Evolutionary conservation across 371 early-diverging fungal species (phyloP).

Genomic region (Batrachochytrium dendrobatidis): DNA sequence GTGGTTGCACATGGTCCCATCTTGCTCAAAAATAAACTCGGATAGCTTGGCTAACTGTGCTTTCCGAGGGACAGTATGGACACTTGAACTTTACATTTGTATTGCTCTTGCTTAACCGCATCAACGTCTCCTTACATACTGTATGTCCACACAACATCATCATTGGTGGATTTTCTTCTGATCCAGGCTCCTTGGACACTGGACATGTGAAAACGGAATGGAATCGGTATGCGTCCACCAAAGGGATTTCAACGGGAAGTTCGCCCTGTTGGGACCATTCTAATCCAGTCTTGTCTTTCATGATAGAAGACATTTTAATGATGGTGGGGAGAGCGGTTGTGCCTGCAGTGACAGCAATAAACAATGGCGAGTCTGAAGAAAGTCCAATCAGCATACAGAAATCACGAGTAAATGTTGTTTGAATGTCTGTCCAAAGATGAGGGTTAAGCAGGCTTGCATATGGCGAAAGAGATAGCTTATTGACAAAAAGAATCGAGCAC

Average conservation of each 20-base stretch:
- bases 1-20: no score
- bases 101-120: conserved; percentile 65
- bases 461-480: conserved; percentile 46
- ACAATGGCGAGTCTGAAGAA: conserved; percentile 71
- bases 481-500: conserved; percentile 49
- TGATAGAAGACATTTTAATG: conserved; percentile 75
- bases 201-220: conserved; percentile 98
- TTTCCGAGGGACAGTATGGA: conserved; percentile 91
- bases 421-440: conserved; percentile 56
- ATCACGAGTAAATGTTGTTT: conserved; percentile 68
- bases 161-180: conserved; percentile 95
- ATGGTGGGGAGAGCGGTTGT: conserved; percentile 84
- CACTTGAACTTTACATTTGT: conserved; percentile 75
- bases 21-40: conserved; percentile 79
- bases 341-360: conserved; percentile 73
- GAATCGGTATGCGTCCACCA: conserved; percentile 71
- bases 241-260: conserved; percentile 82
- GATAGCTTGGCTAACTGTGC: conserved; percentile 65
- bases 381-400: conserved; percentile 80
- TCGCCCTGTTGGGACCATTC: conserved; percentile 87
- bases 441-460: conserved; percentile 60
- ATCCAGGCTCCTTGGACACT: conserved; percentile 89
- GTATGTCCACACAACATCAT: conserved; percentile 98
- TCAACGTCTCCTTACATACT: conserved; percentile 82
- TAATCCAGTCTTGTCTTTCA: conserved; percentile 66